Evolutionary conservation across 352 stramenopile species (phyloP), one percentile per base, ranked within the genome.

Genomic region (Pythium aphanidermatum): DNA sequence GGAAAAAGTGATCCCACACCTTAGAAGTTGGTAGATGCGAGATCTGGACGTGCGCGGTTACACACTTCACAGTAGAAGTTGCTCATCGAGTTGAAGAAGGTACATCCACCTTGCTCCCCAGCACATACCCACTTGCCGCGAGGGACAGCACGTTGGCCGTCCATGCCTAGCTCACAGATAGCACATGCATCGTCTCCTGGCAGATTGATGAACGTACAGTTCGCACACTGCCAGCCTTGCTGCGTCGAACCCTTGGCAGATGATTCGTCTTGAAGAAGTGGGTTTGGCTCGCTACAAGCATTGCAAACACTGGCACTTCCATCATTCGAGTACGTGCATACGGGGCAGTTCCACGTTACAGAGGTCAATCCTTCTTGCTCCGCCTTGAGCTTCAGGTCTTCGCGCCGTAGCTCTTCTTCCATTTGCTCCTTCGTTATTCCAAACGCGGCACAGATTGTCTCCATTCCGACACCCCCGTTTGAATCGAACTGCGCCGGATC

Each of bases 61-160:
- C 83, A 95, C 29, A 95, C 81, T n/a, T 95, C 80, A 62, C 83
- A 95, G 56, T 95, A 95, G 37, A 92, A 95, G 39, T 73, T 83
- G 11, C 60, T 50, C 49, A 76, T 81, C 12, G 75, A 46, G 55
- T 92, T 95, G 67, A 92, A 92, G 45, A 90, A 92, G 29, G 83
- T 95, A 59, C 81, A 95, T 40, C 83, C 83, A 39, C 83, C 83
- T 37, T 92, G 74, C 30, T 92, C 81, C 3, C 74, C 70, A 1
- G 79, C 80, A 38, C 83, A 95, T 16, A 92, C 68, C 83, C 83
- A 95, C 49, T 92, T 91, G 56, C 75, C 81, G 12, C 76, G 75
- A 7, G 83, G 78, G 10, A 95, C 80, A 25, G 76, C 74, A 12
- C 83, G 74, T 50, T 86, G 70, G 6, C 83, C 83, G 28, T 84